A percentile compares a stretch with the other conserved stretches of the same genome.
These are phyloP conservation scores for Clitocybe nebularis DNA, from an alignment of 1,284 basidiomycete genomes.

Conservation along the genomic window DNA sequence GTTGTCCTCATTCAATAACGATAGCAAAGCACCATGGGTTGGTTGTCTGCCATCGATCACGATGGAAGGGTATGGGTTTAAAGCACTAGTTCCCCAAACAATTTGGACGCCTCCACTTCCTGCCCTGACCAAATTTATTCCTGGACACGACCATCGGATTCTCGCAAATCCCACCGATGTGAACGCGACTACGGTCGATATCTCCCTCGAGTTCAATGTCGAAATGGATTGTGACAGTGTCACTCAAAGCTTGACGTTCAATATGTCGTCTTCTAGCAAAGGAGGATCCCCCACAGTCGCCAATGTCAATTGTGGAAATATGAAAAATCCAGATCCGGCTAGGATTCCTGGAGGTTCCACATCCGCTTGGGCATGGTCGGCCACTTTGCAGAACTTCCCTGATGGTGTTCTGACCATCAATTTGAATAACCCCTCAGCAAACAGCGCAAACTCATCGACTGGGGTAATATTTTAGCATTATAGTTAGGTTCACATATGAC, in stretches of 20 bases:
- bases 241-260: constrained; percentile 57
- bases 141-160: constrained; percentile 82
- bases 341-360: constrained; percentile 49
- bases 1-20: constrained; percentile 51
- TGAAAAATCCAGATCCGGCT: constrained; percentile 43
- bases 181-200: constrained; percentile 60
- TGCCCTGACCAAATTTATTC: constrained; percentile 72
- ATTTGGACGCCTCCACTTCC: constrained; percentile 72
- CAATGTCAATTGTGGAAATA: constrained; percentile 43
- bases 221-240: constrained; percentile 73
- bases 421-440: constrained; percentile 52
- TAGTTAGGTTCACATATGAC: constrained; percentile 6
- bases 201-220: constrained; percentile 75
- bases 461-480: constrained; percentile 38
- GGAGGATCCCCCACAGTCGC: constrained; percentile 52
- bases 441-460: constrained; percentile 43
- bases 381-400: constrained; percentile 66
- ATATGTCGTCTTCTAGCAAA: constrained; percentile 66
- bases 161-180: constrained; percentile 40
- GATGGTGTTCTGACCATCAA: constrained; percentile 79
- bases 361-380: constrained; percentile 71
- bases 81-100: constrained; percentile 65
- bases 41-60: constrained; percentile 70
- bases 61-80: constrained; percentile 76
- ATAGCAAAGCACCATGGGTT: constrained; percentile 55